Evolutionary conservation across 208 protist species (phyloP).

Genomic region (Naegleria lovaniensis): DNA sequence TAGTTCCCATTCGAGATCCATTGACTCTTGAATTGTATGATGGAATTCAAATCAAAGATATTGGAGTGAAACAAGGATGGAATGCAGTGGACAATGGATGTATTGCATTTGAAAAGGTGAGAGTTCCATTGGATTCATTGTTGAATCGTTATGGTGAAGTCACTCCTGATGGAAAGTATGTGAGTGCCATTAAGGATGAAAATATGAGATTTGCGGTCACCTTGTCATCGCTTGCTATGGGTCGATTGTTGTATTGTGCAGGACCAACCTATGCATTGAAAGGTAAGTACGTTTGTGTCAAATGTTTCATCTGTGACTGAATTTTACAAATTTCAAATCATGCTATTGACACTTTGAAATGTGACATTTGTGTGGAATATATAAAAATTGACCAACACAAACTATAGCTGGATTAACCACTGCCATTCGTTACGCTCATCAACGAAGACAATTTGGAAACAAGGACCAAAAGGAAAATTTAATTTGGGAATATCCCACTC

Average conservation of each 20-base stretch:
- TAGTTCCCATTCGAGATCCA: constrained; percentile 30
- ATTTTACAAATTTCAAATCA: too few relatives aligned
- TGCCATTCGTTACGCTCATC: constrained; percentile 39
- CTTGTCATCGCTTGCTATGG: constrained; percentile 20
- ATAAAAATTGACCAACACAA: too few relatives aligned
- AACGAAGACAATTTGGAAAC: constrained; percentile 39
- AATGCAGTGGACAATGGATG: constrained; percentile 57
- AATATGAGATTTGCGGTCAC: neutral
- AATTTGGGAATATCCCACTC: constrained; percentile 45
- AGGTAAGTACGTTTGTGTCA: too few relatives aligned
- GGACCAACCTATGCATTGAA: neutral
- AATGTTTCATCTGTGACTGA: too few relatives aligned
- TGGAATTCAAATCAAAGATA: neutral
- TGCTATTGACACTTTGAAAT: too few relatives aligned
- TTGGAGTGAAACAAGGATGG: constrained; percentile 14
- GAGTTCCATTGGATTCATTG: constrained; percentile 44
- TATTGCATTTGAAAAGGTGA: constrained; percentile 56
- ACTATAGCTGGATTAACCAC: neutral
- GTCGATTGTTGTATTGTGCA: constrained; percentile 24
- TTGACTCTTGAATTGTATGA: neutral
- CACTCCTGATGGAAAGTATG: constrained; percentile 24
- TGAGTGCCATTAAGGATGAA: neutral
- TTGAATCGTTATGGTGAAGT: constrained; percentile 46
- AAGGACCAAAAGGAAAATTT: constrained; percentile 29
- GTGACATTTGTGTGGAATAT: too few relatives aligned